These are phyloP conservation scores for Fusarium tjaetaba DNA, from an alignment of 2,329 filamentous ascomycete genomes.

Conservation along the genomic window DNA sequence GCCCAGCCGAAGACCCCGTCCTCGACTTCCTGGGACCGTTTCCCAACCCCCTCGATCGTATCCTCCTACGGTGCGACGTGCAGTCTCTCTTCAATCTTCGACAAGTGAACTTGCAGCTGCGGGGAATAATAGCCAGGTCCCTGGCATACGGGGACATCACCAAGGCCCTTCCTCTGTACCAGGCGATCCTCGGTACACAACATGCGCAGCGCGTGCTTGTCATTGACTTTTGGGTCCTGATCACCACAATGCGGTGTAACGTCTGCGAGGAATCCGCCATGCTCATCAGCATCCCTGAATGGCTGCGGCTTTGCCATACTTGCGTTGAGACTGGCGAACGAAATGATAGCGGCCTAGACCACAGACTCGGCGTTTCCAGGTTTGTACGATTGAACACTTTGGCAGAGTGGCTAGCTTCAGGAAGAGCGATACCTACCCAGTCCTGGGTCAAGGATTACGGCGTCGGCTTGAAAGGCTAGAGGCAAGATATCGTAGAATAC, in stretches of 20 bases:
- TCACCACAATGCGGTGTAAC: slow-evolving; percentile 43
- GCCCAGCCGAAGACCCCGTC: not conserved
- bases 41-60: fast-evolving
- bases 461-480: not conserved
- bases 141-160: slow-evolving; percentile 39
- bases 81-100: slow-evolving; percentile 46
- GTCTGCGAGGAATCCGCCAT: slow-evolving; percentile 27
- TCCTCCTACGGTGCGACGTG: slow-evolving; percentile 41
- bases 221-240: slow-evolving; percentile 28
- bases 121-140: slow-evolving; percentile 39
- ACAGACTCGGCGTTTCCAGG: fast-evolving
- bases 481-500: not conserved
- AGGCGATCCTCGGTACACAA: slow-evolving; percentile 44
- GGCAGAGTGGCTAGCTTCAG: not conserved
- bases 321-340: slow-evolving; percentile 30
- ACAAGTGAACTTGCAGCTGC: slow-evolving; percentile 41
- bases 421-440: fast-evolving
- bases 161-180: slow-evolving; percentile 44
- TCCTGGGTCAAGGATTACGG: fast-evolving
- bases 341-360: fast-evolving
- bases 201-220: slow-evolving; percentile 40
- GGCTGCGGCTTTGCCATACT: slow-evolving; percentile 43
- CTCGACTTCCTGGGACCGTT: not conserved
- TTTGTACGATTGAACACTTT: not conserved
- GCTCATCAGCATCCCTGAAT: slow-evolving; percentile 41